These are phyloP conservation scores for Lojkania enalia DNA, from an alignment of 2,329 filamentous ascomycete species.

Conservation along the genomic window DNA sequence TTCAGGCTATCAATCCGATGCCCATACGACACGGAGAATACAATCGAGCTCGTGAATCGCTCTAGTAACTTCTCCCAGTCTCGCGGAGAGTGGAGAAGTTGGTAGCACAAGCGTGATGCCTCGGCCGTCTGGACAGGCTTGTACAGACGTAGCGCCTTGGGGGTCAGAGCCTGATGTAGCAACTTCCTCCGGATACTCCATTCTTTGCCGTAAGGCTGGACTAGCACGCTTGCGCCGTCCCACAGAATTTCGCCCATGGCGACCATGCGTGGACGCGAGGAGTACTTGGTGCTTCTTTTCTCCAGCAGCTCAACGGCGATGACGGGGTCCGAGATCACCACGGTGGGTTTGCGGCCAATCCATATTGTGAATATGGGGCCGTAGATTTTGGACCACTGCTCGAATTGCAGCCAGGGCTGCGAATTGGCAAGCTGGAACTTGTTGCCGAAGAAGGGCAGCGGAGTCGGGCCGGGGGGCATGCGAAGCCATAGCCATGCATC, in stretches of 20 bases:
- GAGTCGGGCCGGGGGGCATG: constrained; percentile 53
- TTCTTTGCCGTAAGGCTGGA: constrained; percentile 54
- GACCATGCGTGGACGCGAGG: constrained; percentile 50
- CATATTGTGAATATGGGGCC: constrained; percentile 55
- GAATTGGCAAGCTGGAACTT: constrained; percentile 37
- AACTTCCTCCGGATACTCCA: constrained; percentile 50
- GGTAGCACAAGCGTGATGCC: constrained; percentile 49
- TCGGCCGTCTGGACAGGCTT: constrained; percentile 56
- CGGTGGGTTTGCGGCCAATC: constrained; percentile 51
- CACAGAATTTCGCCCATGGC: constrained; percentile 52
- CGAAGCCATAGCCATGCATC: constrained; percentile 37
- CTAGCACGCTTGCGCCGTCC: constrained; percentile 50
- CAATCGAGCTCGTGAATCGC: constrained; percentile 52
- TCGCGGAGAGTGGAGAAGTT: constrained; percentile 45
- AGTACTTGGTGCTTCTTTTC: constrained; percentile 51
- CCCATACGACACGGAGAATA: constrained; percentile 57
- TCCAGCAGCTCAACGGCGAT: constrained; percentile 52
- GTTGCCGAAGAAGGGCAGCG: constrained; percentile 51
- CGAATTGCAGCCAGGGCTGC: constrained; percentile 44
- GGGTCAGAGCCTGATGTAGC: constrained; percentile 49
- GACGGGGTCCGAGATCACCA: constrained; percentile 51
- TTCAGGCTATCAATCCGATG: constrained; percentile 55
- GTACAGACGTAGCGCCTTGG: constrained; percentile 50
- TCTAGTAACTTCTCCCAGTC: constrained; percentile 54
- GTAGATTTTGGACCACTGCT: constrained; percentile 50